Evolutionary conservation across 352 stramenopile genomes (phyloP).

Genomic region (Globisporangium acanthophoron): DNA sequence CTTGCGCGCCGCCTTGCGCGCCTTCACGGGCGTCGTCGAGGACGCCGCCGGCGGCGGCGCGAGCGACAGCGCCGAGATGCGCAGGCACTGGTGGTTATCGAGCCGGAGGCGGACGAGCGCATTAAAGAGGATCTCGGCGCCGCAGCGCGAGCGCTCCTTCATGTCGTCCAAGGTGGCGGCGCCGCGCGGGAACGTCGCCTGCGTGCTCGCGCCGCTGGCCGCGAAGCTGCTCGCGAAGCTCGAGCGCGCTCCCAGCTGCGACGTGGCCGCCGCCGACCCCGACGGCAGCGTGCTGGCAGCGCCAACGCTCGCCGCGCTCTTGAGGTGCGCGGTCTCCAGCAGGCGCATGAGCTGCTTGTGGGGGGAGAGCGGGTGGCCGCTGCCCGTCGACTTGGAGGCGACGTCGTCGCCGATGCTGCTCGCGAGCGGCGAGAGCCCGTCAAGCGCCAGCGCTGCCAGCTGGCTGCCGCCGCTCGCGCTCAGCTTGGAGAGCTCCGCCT

Average conservation of each 20-base stretch:
- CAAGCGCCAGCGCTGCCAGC: slow-evolving; percentile 4
- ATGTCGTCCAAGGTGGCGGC: slow-evolving; percentile 26
- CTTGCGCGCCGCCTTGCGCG: slow-evolving; percentile 13
- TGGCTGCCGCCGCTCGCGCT: slow-evolving; percentile 11
- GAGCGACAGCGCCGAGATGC: slow-evolving; percentile 27
- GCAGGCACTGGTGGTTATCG: slow-evolving; percentile 65
- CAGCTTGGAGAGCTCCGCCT: slow-evolving; percentile 34
- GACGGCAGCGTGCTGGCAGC: slow-evolving; percentile 9
- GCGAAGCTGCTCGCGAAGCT: slow-evolving; percentile 18
- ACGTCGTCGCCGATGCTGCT: slow-evolving; percentile 22
- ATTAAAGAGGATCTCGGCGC: slow-evolving; percentile 70
- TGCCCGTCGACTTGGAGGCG: slow-evolving; percentile 1
- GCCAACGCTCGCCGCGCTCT: slow-evolving; percentile 4
- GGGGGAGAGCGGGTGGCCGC: slow-evolving; percentile 38
- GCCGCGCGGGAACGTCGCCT: slow-evolving; percentile 3
- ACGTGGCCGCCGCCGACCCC: not conserved
- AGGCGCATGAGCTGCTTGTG: slow-evolving; percentile 56
- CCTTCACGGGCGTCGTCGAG: slow-evolving; percentile 21
- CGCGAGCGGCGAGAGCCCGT: slow-evolving; percentile 26
- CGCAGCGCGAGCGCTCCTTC: slow-evolving; percentile 55
- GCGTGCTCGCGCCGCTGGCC: slow-evolving; percentile 3
- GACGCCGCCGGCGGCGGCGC: slow-evolving; percentile 10
- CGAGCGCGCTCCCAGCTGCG: slow-evolving; percentile 6
- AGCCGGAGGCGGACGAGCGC: slow-evolving; percentile 58
- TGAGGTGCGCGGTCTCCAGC: slow-evolving; percentile 34